Percentiles rank a stretch among this genome's conserved stretches.
Evolutionary conservation across 148 eudicot species (phyloP).

Genomic region (Heliamphora exappendiculata): DNA sequence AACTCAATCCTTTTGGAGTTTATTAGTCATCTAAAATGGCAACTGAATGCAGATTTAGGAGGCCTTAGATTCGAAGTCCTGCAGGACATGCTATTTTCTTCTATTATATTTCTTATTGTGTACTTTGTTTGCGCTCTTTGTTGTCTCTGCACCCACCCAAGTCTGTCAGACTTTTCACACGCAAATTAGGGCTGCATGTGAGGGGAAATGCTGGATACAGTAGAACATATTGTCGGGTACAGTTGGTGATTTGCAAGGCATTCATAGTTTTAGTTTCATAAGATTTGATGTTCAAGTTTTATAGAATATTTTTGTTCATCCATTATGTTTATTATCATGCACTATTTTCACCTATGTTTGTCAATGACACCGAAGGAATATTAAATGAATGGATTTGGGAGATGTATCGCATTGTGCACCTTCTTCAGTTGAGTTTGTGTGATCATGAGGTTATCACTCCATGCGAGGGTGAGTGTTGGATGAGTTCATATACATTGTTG

Average conservation of each 20-base stretch:
- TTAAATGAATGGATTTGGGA: no score
- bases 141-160: not conserved
- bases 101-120: not conserved
- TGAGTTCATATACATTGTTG: not conserved
- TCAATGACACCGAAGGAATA: no score
- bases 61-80: not conserved
- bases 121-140: not conserved
- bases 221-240: not conserved
- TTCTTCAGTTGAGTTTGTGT: no score
- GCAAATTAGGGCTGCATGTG: not conserved
- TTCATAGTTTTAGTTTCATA: not conserved
- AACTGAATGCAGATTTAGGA: not conserved
- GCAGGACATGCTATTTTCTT: not conserved
- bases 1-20: not conserved
- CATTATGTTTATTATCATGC: not conserved
- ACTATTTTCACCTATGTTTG: not conserved
- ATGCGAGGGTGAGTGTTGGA: not conserved
- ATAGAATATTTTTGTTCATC: not conserved
- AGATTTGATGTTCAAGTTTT: not conserved
- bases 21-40: not conserved
- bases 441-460: no score
- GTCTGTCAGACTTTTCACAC: not conserved
- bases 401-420: no score
- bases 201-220: not conserved
- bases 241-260: not conserved